Percentiles rank a stretch among this genome's conserved stretches.
Conservation (phyloP, 2,329 filamentous ascomycete genomes). For the Penicillium sp. region DNA sequence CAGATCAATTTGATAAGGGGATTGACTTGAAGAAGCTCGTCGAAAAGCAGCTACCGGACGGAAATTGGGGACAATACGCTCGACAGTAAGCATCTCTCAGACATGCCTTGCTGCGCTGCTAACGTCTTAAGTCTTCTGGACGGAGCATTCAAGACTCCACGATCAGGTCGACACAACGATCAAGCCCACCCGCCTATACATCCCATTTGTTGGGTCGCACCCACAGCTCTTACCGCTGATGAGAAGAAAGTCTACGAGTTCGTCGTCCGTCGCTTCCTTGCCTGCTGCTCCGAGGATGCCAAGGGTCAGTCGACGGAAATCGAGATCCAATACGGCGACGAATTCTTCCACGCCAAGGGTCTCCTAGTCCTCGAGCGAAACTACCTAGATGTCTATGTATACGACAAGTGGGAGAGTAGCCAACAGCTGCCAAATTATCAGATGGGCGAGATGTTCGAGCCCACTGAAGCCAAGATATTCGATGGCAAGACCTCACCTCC, state of each 20-base stretch:
- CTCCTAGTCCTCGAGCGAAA: slow-evolving; percentile 79
- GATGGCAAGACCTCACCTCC: slow-evolving; percentile 85
- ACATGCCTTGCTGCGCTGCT: too few relatives aligned
- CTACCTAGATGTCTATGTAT: slow-evolving; percentile 89
- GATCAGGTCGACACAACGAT: slow-evolving; percentile 80
- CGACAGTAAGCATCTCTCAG: slow-evolving; percentile 46
- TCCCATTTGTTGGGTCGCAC: slow-evolving; percentile 73
- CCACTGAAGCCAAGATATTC: slow-evolving; percentile 76
- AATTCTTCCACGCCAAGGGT: slow-evolving; percentile 72
- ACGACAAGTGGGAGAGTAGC: slow-evolving; percentile 91
- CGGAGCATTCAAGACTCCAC: slow-evolving; percentile 70
- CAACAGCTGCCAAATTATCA: slow-evolving; percentile 70
- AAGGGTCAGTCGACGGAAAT: slow-evolving; percentile 77
- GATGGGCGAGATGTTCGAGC: slow-evolving; percentile 72
- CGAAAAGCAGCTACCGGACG: slow-evolving; percentile 71
- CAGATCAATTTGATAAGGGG: slow-evolving; percentile 82
- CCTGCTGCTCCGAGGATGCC: slow-evolving; percentile 91
- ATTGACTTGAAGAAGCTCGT: slow-evolving; percentile 75
- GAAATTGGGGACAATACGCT: slow-evolving; percentile 71
- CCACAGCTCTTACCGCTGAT: slow-evolving; percentile 48
- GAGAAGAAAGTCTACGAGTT: slow-evolving; percentile 85
- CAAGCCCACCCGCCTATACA: slow-evolving; percentile 97
- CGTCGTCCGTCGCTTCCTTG: slow-evolving; percentile 79
- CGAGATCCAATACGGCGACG: slow-evolving; percentile 72
- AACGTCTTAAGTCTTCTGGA: slow-evolving; percentile 60